phyloP scores from a whole-genome alignment of 2,329 filamentous ascomycete genomes.

The Colletotrichum eremochloae region DNA sequence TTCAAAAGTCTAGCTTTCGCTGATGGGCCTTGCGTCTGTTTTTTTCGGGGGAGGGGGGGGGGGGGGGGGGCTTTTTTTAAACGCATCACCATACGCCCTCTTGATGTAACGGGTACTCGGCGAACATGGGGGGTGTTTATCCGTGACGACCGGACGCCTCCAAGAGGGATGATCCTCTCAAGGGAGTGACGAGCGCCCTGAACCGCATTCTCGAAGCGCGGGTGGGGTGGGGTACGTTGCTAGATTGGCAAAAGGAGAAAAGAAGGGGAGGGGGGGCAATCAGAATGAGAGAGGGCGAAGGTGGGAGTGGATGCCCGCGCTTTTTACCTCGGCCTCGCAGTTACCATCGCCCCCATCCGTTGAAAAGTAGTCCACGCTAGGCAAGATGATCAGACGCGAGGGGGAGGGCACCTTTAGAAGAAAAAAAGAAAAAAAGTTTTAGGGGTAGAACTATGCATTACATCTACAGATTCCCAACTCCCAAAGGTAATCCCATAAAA shows the following conservation, averaged over 20 bases:
- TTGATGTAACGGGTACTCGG: too few species aligned
- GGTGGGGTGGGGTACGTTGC: neutral
- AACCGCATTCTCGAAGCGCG: neutral
- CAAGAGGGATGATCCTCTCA: neutral
- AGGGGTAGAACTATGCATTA: constrained; percentile 15
- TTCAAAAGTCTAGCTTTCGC: too few species aligned
- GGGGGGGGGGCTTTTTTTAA: too few species aligned
- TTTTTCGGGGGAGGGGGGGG: too few species aligned
- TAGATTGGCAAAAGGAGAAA: neutral
- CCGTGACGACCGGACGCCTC: neutral
- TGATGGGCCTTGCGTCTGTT: too few species aligned
- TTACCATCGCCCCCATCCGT: neutral
- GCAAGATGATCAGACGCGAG: neutral
- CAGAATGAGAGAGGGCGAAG: too few species aligned
- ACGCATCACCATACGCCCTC: neutral
- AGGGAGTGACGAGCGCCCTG: neutral
- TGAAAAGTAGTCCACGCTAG: neutral
- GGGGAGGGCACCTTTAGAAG: neutral
- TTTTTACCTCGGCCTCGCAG: neutral
- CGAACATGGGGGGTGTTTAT: neutral
- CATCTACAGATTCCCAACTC: constrained; percentile 12
- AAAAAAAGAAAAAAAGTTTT: neutral
- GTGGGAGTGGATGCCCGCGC: too few species aligned
- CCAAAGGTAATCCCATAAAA: neutral
- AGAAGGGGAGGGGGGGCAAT: neutral